Base-by-base conservation (phyloP, 2,329 filamentous ascomycete species). In the Endoconidiophora polonica region DNA sequence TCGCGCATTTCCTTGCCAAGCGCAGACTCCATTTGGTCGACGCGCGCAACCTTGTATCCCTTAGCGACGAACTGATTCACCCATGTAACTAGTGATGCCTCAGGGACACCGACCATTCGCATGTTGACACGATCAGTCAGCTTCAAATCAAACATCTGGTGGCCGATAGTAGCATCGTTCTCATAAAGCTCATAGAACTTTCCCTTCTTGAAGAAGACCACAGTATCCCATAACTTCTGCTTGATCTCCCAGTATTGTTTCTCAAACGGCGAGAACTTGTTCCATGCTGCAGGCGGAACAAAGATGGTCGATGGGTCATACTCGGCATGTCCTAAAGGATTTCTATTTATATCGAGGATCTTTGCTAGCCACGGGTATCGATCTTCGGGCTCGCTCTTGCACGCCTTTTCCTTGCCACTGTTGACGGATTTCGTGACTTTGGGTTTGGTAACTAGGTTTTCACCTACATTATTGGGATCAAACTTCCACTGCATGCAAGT, bases 201-300 rank as follows among this genome's bases (percentile, higher is more conserved):
- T 59, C 91, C 91, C 70, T 98, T 98, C 66, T 96, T 98, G 79
- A 98, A 98, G 66, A 98, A 98, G 14, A 98, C 90, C 43, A 98
- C 82, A 0, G 88, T 95, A 57, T 95, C 87, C 84, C 86, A 96
- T 56, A 93, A 85, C 58, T 95, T 95, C 63, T 88, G 84, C 68
- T 98, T 98, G 64, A 98, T 96, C 59, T 94, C 86, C 91, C 91
- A 98, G 63, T 98, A 98, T 62, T 98, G 91, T 63, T 87, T 93
- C 65, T 98, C 91, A 56, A 98, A 98, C 0, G 90, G 77, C 0
- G 88, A 93, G 61, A 98, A 95, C 23, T 83, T 81, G 26, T 68
- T 67, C 79, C 81, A 94, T 0, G 86, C 86, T 33, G 71, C 61
- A 0, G 86, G 83, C 0, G 91, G 91, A 33, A 98, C 83, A 63